A percentile compares a stretch with the other conserved stretches of the same genome.
phyloP scores from a whole-genome alignment of 805 yeast species.

The Tetrapisispora arboricola region DNA sequence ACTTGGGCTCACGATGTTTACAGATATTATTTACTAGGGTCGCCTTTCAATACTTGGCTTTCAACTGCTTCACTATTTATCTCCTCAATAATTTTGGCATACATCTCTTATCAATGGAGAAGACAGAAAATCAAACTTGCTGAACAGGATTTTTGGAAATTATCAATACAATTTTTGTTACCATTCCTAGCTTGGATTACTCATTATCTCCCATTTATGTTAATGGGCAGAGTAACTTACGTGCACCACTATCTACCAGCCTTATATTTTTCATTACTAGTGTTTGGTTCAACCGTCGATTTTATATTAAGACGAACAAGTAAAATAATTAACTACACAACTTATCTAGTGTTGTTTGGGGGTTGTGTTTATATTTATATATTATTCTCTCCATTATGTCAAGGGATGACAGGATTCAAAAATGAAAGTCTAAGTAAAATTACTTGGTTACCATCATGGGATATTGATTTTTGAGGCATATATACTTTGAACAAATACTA shows the following conservation, averaged over 20 bases:
- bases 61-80: slow-evolving; percentile 50
- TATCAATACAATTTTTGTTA: slow-evolving; percentile 57
- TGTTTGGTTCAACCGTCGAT: slow-evolving; percentile 32
- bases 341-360: slow-evolving; percentile 38
- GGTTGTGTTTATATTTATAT: slow-evolving; percentile 46
- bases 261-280: slow-evolving; percentile 81
- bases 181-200: slow-evolving; percentile 88
- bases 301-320: slow-evolving; percentile 15
- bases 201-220: slow-evolving; percentile 78
- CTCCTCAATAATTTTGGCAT: slow-evolving; percentile 35
- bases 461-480: slow-evolving; percentile 29
- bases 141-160: slow-evolving; percentile 31
- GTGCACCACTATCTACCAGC: slow-evolving; percentile 97
- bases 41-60: slow-evolving; percentile 72
- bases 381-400: slow-evolving; percentile 56
- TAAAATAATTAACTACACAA: slow-evolving; percentile 18
- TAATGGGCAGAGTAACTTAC: slow-evolving; percentile 95
- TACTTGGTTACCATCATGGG: slow-evolving; percentile 50
- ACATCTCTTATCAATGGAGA: slow-evolving; percentile 48
- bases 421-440: slow-evolving; percentile 37
- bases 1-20: slow-evolving; percentile 52
- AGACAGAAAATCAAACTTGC: slow-evolving; percentile 50
- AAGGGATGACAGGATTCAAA: slow-evolving; percentile 65
- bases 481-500: no score
- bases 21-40: slow-evolving; percentile 62